Base-by-base conservation (phyloP, 2,329 filamentous ascomycete genomes). In the Fusarium buxicola region DNA sequence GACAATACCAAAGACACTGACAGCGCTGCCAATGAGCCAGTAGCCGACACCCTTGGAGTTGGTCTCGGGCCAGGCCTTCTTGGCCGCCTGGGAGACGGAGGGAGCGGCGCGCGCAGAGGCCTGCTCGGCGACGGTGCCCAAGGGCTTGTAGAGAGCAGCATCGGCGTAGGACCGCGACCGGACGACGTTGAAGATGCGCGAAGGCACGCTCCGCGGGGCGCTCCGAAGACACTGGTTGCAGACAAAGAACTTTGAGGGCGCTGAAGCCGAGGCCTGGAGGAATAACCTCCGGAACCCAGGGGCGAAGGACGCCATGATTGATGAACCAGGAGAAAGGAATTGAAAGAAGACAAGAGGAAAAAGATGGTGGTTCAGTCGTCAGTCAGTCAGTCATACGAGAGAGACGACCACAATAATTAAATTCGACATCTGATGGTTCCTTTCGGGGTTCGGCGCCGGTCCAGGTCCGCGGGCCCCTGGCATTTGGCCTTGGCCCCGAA, bases 1-100 rank as follows among this genome's bases (percentile, higher is more conserved):
- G 47, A 99, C 94, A 71, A 99, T 97, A 58, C 95, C 95, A 78
- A 98, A 99, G 48, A 98, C 95, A 75, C 92, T 96, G 38, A 87
- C 91, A 1, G 95, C 94, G 69, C 94, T 97, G 41, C 88, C 94
- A 53, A 99, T 80, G 40, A 99, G 85, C 94, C 94, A 99, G 80
- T 94, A 94, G 58, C 89, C 95, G 39, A 97, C 94, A 9, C 82
- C 80, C 77, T 91, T 95, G 56, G 89, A 86, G 65, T 86, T 92
- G 9, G 85, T 86, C 69, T 91, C 84, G 27, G 85, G 84, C 58
- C 84, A 86, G 3, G 76, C 75, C 18, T 74, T 75, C 65, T 77
- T 78, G 9, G 73, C 68, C 12, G 69, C 66, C 21, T 58, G 55
- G 45, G 68, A 44, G 52, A 69, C 49, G 53, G 57, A 58, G 10